These are phyloP conservation scores for Neopestalotiopsis sp. DNA, from an alignment of 2,329 filamentous ascomycete species.

Conservation along the genomic window DNA sequence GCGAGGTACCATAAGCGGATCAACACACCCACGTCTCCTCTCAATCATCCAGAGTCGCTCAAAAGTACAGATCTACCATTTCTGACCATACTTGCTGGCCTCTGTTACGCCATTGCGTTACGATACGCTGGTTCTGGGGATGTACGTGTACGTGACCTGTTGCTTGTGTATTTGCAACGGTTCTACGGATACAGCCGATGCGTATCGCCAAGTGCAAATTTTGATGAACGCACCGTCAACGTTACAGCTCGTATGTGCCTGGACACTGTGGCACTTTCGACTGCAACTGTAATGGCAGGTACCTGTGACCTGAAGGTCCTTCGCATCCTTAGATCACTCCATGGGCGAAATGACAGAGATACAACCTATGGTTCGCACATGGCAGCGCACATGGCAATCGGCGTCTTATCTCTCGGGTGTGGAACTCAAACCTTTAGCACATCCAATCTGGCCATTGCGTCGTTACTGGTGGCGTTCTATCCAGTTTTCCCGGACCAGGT, in stretches of 20 bases:
- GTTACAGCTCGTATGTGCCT: conserved; percentile 90
- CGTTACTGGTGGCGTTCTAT: conserved; percentile 90
- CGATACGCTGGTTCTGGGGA: conserved; percentile 78
- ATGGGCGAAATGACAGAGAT: conserved; percentile 82
- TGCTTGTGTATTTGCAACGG: conserved; percentile 84
- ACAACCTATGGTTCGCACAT: conserved; percentile 94
- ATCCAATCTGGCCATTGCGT: conserved; percentile 83
- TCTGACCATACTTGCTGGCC: conserved; percentile 87
- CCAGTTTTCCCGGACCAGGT: conserved; percentile 88
- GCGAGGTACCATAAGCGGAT: conserved; percentile 67
- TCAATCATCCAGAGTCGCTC: conserved; percentile 46
- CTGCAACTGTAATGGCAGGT: conserved; percentile 91
- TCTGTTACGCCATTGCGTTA: conserved; percentile 81
- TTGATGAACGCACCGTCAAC: conserved; percentile 83
- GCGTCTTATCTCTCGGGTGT: conserved; percentile 87
- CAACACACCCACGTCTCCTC: conserved; percentile 62
- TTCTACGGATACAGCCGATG: conserved; percentile 76
- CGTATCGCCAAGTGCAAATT: conserved; percentile 49
- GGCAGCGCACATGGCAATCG: conserved; percentile 89
- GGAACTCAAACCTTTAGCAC: conserved; percentile 92
- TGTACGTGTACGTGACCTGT: conserved; percentile 73
- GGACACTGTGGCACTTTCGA: conserved; percentile 81
- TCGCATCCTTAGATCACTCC: conserved; percentile 82
- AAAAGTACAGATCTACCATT: conserved; percentile 87
- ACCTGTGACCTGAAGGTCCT: conserved; percentile 89